phyloP scores from a whole-genome alignment of 2,329 filamentous ascomycete species.

The Fusarium sp. region DNA sequence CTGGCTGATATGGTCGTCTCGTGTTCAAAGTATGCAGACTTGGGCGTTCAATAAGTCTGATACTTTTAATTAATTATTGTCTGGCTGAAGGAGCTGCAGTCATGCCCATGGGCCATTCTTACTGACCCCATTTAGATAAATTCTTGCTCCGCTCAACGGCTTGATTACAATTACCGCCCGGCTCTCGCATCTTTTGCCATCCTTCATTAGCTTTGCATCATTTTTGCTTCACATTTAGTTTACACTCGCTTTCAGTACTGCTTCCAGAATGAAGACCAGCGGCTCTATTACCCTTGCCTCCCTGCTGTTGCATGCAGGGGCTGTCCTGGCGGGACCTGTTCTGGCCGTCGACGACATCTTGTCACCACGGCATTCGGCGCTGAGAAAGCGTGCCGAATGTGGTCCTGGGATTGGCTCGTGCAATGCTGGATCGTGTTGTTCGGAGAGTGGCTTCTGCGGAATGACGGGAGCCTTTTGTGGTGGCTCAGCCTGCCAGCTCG shows the following conservation, averaged over 20 bases:
- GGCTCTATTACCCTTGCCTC: conserved; percentile 26
- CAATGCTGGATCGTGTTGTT: conserved; percentile 50
- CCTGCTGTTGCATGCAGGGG: conserved; percentile 32
- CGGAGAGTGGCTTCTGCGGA: conserved; percentile 53
- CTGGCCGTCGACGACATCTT: conserved; percentile 22
- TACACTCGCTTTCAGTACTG: not conserved
- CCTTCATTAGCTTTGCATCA: not conserved
- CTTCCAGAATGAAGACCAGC: conserved; percentile 34
- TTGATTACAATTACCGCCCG: conserved; percentile 11
- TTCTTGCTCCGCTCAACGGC: conserved; percentile 20
- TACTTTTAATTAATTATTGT: not conserved
- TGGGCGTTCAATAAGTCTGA: conserved; percentile 18
- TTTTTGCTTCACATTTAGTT: not conserved
- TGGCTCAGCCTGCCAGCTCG: conserved; percentile 54
- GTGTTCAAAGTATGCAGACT: conserved; percentile 34
- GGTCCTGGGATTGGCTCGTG: conserved; percentile 52
- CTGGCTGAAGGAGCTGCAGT: conserved; percentile 21
- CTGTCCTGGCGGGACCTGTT: conserved; percentile 35
- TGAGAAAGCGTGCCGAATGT: conserved; percentile 46
- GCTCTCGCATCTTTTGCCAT: conserved; percentile 29
- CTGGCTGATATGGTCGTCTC: conserved; percentile 28
- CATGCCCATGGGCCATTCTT: conserved; percentile 4
- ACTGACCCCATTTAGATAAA: conserved; percentile 40
- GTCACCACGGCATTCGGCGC: conserved; percentile 18
- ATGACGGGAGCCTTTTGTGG: conserved; percentile 50